Base-by-base conservation (phyloP, 805 yeast species). In the Priceomyces melissophilus region DNA sequence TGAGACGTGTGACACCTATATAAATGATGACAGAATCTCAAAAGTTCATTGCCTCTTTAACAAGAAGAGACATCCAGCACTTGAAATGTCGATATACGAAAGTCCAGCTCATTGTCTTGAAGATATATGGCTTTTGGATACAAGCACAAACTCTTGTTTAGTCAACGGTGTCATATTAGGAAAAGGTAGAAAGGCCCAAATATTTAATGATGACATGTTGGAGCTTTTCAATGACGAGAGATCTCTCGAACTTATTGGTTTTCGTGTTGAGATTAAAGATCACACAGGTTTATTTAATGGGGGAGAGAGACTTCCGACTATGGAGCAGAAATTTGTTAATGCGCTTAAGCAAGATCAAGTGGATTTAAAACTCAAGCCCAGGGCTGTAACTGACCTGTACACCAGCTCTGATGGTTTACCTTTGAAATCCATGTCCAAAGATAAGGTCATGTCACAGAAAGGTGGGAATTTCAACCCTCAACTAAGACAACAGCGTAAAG, bases 71-170 rank as follows among this genome's bases (percentile, higher is more conserved):
- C 87, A 83, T 54, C 81, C 81, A 0, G 75, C 79, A 3, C 49
- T 53, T 7, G 66, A 69, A 25, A 69, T 79, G 26, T 57, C 65
- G 5, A 71, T 82, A 3, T 78, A 67, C 54, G 87, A 82, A 49
- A 78, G 84, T 8, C 88, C 90, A 0, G 89, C 88, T 0, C 83
- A 78, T 61, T 82, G 83, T 43, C 62, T 81, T 6, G 86, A 82
- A 42, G 89, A 82, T 54, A 69, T 86, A 11, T 88, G 95, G 95
- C 65, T 90, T 25, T 62, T 86, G 35, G 96, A 89, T 50, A 76
- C 71, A 46, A 84, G 93, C 41, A 79, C 95, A 0, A 90, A 89
- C 59, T 83, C 87, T 2, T 85, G 96, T 55, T 78, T 69, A 50
- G 75, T 90, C 6, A 86, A 88, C 52, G 75, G 76, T 6, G 59